These are phyloP conservation scores for Aspergillus vadensis DNA, from an alignment of 2,329 filamentous ascomycete genomes.

Conservation along the genomic window DNA sequence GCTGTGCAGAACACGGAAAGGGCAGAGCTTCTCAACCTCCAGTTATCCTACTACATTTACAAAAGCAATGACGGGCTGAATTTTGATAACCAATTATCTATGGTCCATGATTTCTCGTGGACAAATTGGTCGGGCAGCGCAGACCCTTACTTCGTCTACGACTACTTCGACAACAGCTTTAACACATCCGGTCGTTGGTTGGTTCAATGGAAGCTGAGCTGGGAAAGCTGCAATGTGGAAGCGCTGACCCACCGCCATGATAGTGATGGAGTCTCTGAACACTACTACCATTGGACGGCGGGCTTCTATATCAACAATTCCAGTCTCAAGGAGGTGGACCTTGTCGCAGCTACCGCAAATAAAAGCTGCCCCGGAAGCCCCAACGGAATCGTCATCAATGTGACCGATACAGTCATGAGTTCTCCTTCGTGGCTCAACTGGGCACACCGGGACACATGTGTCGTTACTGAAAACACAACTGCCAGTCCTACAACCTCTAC, in stretches of 20 bases:
- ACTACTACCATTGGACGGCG: neutral
- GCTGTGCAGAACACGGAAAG: slow-evolving; percentile 19
- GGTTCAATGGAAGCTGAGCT: slow-evolving; percentile 12
- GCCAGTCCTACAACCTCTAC: neutral
- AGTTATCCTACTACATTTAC: slow-evolving; percentile 13
- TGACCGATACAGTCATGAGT: slow-evolving; percentile 2
- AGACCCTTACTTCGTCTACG: slow-evolving; percentile 15
- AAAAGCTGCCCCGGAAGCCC: slow-evolving; percentile 8
- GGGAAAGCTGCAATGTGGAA: slow-evolving; percentile 18
- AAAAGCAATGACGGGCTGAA: slow-evolving; percentile 2
- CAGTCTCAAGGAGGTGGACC: slow-evolving; percentile 13
- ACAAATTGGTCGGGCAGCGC: slow-evolving; percentile 14
- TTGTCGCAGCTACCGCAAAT: slow-evolving; percentile 18
- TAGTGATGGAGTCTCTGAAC: neutral
- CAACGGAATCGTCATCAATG: slow-evolving; percentile 12
- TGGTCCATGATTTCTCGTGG: slow-evolving; percentile 10
- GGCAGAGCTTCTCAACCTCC: slow-evolving; percentile 15
- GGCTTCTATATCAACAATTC: slow-evolving; percentile 14
- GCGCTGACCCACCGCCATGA: neutral
- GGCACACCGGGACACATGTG: slow-evolving; percentile 3
- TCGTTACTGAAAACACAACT: neutral
- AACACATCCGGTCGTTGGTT: slow-evolving; percentile 2
- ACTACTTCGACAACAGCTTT: neutral
- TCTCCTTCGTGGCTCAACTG: neutral
- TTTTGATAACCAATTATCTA: neutral